phyloP scores from a whole-genome alignment of 805 yeast species.

The Ogataea nitratoaversa region DNA sequence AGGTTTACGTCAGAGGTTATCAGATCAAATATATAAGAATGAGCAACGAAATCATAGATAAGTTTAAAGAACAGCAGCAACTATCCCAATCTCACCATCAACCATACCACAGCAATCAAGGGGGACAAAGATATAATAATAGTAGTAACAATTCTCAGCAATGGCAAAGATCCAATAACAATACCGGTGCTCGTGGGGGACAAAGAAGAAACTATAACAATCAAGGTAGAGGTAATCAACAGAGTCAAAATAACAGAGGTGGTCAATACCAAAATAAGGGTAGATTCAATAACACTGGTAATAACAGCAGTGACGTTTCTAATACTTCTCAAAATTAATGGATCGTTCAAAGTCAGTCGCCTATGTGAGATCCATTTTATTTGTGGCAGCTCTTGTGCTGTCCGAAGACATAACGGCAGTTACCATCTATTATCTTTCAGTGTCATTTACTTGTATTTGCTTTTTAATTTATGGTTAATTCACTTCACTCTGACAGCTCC shows the following conservation, averaged over 20 bases:
- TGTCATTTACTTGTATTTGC: background rate
- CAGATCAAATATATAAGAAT: conserved; percentile 75
- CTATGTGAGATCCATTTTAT: too few relatives aligned
- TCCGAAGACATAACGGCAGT: too few relatives aligned
- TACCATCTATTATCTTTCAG: too few relatives aligned
- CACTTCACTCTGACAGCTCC: background rate
- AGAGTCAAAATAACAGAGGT: conserved; percentile 13
- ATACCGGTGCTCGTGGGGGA: conserved; percentile 16
- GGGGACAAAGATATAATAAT: conserved; percentile 18
- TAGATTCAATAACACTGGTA: conserved; percentile 7
- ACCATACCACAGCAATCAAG: conserved; percentile 20
- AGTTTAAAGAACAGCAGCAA: conserved; percentile 58
- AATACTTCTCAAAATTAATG: conserved; percentile 24
- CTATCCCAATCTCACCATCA: conserved; percentile 16
- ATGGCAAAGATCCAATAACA: conserved; percentile 21
- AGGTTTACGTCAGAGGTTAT: conserved; percentile 79
- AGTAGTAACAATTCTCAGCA: conserved; percentile 22
- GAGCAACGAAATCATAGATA: conserved; percentile 72
- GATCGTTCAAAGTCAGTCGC: too few relatives aligned
- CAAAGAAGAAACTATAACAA: conserved; percentile 27
- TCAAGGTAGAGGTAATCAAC: conserved; percentile 8
- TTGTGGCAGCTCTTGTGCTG: too few relatives aligned
- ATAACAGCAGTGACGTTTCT: conserved; percentile 22
- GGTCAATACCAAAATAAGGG: conserved; percentile 9
- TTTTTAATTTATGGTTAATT: background rate